Evolutionary conservation across 305 asterid genomes (phyloP).

Genomic region (Plantago lanceolata): DNA sequence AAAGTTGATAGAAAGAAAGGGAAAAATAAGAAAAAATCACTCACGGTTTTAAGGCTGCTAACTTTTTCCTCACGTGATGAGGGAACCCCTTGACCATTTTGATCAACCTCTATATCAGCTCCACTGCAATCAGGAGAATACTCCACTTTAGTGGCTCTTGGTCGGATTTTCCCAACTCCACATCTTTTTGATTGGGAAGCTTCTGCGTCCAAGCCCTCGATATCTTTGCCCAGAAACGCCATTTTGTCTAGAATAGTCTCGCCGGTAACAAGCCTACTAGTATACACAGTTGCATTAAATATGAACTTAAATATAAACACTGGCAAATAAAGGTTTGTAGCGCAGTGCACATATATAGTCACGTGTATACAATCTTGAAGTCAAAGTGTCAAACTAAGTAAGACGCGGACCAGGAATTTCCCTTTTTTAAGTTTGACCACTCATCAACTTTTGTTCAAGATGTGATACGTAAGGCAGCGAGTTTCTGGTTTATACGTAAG

Average conservation of each 20-base stretch:
- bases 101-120: conserved; percentile 75
- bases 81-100: conserved; percentile 64
- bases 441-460: too few species aligned
- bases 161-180: conserved; percentile 61
- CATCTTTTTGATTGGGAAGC: conserved; percentile 54
- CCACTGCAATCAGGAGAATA: conserved; percentile 63
- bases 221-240: conserved; percentile 46
- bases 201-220: conserved; percentile 64
- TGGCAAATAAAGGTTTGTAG: not conserved
- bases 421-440: too few species aligned
- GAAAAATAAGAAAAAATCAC: conserved; percentile 27
- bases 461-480: too few species aligned
- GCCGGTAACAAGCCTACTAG: conserved; percentile 39
- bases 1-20: too few species aligned
- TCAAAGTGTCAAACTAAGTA: too few species aligned
- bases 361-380: too few species aligned
- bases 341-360: too few species aligned
- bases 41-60: conserved; percentile 95
- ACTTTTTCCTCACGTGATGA: conserved; percentile 96
- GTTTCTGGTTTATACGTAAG: too few species aligned
- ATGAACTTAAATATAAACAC: too few species aligned
- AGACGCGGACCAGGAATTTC: too few species aligned
- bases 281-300: conserved; percentile 14
- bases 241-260: conserved; percentile 37
- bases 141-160: conserved; percentile 59